Conservation (phyloP, 306 rosid species). For the Trifolium fragiferum region DNA sequence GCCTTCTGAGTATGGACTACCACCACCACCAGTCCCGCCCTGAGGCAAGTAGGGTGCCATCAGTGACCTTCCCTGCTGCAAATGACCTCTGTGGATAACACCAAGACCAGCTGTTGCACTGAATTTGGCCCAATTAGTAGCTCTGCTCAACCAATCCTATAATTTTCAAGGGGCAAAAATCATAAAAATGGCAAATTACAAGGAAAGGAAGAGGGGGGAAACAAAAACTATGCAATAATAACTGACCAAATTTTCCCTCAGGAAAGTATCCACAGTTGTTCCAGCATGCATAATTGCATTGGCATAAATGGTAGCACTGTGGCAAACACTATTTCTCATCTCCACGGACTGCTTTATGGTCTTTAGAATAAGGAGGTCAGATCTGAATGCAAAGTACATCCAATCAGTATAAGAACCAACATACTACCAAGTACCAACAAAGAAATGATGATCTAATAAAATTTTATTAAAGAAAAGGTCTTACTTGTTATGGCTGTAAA, state of each 20-base stretch:
- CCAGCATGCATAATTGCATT: conserved; percentile 99
- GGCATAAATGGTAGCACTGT: conserved; percentile 95
- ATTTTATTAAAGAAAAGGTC: conserved; percentile 39
- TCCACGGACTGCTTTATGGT: conserved; percentile 97
- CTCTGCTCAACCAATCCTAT: conserved; percentile 99
- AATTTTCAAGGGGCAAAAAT: conserved; percentile 29
- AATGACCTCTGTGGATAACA: conserved; percentile 95
- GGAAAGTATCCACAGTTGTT: conserved; percentile 93
- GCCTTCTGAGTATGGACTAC: conserved; percentile 96
- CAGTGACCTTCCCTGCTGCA: conserved; percentile 94
- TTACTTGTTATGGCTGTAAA: conserved; percentile 98
- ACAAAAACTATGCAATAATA: conserved; percentile 2
- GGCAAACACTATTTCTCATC: conserved; percentile 98
- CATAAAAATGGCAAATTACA: conserved; percentile 5
- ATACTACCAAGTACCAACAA: conserved; percentile 25
- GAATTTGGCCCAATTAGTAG: conserved; percentile 98
- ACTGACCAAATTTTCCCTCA: conserved; percentile 91
- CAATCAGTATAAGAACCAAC: conserved; percentile 41
- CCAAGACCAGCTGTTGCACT: conserved; percentile 99
- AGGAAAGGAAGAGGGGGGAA: conserved; percentile 3
- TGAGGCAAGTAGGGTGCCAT: conserved; percentile 99
- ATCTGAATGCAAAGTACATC: conserved; percentile 56
- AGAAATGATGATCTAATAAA: conserved; percentile 22
- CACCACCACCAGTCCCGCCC: conserved; percentile 93
- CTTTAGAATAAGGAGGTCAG: conserved; percentile 96